phyloP scores from a whole-genome alignment of 2,329 filamentous ascomycete genomes.

The Arthrobotrys iridis region DNA sequence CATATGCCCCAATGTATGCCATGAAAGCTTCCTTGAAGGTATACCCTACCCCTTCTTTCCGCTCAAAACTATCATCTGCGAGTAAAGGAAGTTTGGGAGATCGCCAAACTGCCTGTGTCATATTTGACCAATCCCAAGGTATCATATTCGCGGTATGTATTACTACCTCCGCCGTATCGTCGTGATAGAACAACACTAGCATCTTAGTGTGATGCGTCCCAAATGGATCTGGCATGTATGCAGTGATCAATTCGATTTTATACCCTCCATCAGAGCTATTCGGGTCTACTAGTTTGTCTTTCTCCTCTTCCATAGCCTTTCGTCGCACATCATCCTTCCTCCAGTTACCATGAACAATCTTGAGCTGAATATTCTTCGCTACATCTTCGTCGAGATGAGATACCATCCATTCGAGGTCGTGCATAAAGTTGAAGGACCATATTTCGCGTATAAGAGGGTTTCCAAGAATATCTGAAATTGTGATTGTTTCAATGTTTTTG shows the following conservation, averaged over 20 bases:
- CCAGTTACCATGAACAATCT: constrained; percentile 72
- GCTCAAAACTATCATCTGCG: background rate
- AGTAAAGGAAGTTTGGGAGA: constrained; percentile 74
- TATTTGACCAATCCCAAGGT: constrained; percentile 83
- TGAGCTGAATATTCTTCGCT: constrained; percentile 65
- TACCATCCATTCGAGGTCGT: constrained; percentile 70
- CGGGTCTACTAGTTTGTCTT: background rate
- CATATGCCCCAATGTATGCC: constrained; percentile 77
- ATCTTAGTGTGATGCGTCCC: constrained; percentile 90
- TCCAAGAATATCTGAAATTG: constrained; percentile 74
- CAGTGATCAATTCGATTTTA: constrained; percentile 76
- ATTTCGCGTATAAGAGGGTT: constrained; percentile 77
- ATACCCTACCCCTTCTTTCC: constrained; percentile 69
- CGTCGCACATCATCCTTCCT: constrained; percentile 48
- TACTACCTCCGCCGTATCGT: constrained; percentile 78
- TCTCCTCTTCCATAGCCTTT: constrained; percentile 19
- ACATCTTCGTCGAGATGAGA: constrained; percentile 67
- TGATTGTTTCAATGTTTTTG: constrained; percentile 74
- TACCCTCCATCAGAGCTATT: constrained; percentile 60
- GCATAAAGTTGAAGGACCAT: constrained; percentile 76
- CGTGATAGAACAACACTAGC: constrained; percentile 81
- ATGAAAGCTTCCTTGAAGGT: constrained; percentile 81
- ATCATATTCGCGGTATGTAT: constrained; percentile 96
- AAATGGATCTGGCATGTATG: constrained; percentile 83
- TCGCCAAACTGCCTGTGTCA: constrained; percentile 84